phyloP scores from a whole-genome alignment of 192 early-diverging fungal genomes.

The Chytriomyces hyalinus region DNA sequence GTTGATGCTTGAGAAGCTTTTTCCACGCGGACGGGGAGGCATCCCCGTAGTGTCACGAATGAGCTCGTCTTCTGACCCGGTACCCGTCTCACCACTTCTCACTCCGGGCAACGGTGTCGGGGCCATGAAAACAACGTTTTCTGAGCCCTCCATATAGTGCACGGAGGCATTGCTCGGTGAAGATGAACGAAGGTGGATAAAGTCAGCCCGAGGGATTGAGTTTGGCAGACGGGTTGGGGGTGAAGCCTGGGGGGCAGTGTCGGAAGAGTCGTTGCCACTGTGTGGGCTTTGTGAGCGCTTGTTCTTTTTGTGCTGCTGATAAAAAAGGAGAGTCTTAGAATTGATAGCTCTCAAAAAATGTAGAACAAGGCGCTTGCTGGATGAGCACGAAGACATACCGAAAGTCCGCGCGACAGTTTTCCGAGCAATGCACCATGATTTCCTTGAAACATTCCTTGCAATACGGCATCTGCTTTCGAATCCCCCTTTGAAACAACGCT shows the following conservation, averaged over 20 bases:
- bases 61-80: neutral
- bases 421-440: neutral
- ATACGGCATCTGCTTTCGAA: neutral
- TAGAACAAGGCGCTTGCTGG: neutral
- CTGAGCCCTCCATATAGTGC: neutral
- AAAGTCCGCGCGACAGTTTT: neutral
- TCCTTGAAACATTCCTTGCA: slow-evolving; percentile 3
- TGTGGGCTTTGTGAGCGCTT: neutral
- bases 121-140: neutral
- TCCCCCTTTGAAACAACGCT: neutral
- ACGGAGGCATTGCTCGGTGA: neutral
- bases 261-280: neutral
- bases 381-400: neutral
- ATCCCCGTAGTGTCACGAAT: too few species aligned
- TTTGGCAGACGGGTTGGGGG: neutral
- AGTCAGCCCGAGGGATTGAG: neutral
- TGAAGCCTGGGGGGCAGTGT: neutral
- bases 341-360: neutral
- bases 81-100: neutral
- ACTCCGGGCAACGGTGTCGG: neutral
- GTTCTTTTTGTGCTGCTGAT: neutral
- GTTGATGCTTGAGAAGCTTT: neutral
- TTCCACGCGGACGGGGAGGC: neutral
- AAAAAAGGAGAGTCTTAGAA: too few species aligned
- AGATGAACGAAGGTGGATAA: neutral